Evolutionary conservation across 2,329 filamentous ascomycete genomes (phyloP).

Genomic region (Fusarium napiforme): DNA sequence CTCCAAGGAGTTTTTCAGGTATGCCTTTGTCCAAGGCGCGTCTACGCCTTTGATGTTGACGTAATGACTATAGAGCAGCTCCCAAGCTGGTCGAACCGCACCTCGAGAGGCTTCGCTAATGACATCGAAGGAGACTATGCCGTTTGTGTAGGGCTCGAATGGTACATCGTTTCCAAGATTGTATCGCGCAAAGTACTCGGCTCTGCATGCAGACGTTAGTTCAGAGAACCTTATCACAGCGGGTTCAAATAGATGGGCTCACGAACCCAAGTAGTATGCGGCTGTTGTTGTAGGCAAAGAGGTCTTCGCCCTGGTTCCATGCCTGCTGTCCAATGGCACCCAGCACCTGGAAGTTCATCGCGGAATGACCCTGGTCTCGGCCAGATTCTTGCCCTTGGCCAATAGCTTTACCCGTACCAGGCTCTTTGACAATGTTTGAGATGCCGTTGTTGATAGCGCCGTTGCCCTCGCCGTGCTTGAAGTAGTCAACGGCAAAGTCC

Average conservation of each 20-base stretch:
- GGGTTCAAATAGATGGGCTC: accelerated
- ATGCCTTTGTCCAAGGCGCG: slow-evolving; percentile 26
- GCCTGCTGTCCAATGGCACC: slow-evolving; percentile 22
- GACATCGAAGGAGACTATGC: slow-evolving; percentile 6
- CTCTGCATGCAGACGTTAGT: neutral
- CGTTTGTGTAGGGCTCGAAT: slow-evolving; percentile 32
- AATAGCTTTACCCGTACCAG: slow-evolving; percentile 1
- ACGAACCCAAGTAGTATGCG: slow-evolving; percentile 35
- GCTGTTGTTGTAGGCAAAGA: slow-evolving; percentile 30
- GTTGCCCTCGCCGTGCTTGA: slow-evolving; percentile 19
- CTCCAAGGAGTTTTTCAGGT: slow-evolving; percentile 5
- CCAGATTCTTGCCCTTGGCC: slow-evolving; percentile 32
- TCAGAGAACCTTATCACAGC: no score
- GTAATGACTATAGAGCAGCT: slow-evolving; percentile 29
- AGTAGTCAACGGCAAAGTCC: slow-evolving; percentile 19
- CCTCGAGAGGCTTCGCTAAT: slow-evolving; percentile 18
- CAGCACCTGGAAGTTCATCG: slow-evolving; percentile 11
- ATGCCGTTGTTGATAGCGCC: slow-evolving; percentile 16
- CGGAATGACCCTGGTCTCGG: slow-evolving; percentile 26
- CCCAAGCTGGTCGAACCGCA: neutral
- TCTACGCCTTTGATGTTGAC: slow-evolving; percentile 22
- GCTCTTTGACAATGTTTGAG: slow-evolving; percentile 12
- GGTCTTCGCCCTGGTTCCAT: slow-evolving; percentile 25
- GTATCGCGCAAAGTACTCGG: slow-evolving; percentile 28
- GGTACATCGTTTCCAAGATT: slow-evolving; percentile 31